Evolutionary conservation across 345 rosid genomes (phyloP).

Genomic region (Ailanthus altissimus): DNA sequence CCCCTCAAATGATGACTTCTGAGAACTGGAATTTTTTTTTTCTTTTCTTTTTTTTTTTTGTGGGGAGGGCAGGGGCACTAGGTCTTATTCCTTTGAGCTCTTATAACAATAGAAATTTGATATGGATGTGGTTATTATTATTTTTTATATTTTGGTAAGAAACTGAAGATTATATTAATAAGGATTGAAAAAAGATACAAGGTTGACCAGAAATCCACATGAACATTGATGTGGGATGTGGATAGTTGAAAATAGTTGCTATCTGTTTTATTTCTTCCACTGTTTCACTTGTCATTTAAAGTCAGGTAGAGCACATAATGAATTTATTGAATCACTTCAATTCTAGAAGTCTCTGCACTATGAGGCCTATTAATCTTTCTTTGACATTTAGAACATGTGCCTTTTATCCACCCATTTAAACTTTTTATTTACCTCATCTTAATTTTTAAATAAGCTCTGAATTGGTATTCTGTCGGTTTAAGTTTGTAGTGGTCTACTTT

Average conservation of each 20-base stretch:
- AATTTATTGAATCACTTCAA: slow-evolving; percentile 5
- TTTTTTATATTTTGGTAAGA: not conserved
- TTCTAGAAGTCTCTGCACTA: not conserved
- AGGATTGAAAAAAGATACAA: not conserved
- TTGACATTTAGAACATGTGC: not conserved
- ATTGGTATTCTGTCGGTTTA: not conserved
- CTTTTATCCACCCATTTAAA: not conserved
- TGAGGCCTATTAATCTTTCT: not conserved
- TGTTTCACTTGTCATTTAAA: not conserved
- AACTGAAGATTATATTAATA: not conserved
- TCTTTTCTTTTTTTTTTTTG: not conserved
- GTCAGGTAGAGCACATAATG: slow-evolving; percentile 1
- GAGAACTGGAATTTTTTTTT: not conserved
- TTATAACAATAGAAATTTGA: not conserved
- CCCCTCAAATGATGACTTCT: not conserved
- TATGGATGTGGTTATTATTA: not conserved
- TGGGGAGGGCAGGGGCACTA: not conserved
- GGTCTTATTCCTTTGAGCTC: not conserved
- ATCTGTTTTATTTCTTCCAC: not conserved
- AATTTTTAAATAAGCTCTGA: not conserved
- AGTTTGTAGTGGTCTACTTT: not conserved
- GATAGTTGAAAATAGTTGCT: not conserved
- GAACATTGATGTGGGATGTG: slow-evolving; percentile 4
- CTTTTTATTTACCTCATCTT: not conserved
- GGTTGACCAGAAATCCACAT: slow-evolving; percentile 1